Evolutionary conservation across 225 moss, liverwort and hornwort genomes (phyloP).

Genomic region (Antitrichia curtipendula): DNA sequence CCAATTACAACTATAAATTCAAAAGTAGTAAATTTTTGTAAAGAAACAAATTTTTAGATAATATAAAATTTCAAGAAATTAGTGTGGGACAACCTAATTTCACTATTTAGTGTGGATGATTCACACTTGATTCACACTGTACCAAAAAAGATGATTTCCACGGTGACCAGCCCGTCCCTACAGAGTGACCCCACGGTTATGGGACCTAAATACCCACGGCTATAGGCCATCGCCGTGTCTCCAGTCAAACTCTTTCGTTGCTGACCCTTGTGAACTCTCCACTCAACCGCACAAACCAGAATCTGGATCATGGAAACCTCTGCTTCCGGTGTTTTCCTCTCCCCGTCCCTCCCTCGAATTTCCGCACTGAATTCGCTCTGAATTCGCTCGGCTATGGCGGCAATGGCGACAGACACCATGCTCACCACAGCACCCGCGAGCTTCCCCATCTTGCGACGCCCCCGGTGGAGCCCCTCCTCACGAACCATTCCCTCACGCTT

Average conservation of each 20-base stretch:
- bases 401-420: not conserved
- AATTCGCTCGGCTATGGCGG: not conserved
- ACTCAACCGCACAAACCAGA: not conserved
- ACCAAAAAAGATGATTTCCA: no score
- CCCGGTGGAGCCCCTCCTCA: not conserved
- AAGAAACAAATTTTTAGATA: no score
- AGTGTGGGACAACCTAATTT: no score
- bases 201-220: no score
- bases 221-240: not conserved
- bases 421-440: not conserved
- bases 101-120: no score
- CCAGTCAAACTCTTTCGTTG: no score
- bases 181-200: not conserved
- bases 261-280: not conserved
- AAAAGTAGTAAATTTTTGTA: no score
- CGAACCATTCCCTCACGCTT: not conserved
- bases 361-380: not conserved
- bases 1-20: no score
- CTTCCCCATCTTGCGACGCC: not conserved
- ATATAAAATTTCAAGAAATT: no score
- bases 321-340: not conserved
- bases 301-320: not conserved
- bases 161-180: no score
- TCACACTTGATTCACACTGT: no score
- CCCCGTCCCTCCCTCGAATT: not conserved